phyloP scores from a whole-genome alignment of 2,329 filamentous ascomycete genomes.

The Xylogone sp. region DNA sequence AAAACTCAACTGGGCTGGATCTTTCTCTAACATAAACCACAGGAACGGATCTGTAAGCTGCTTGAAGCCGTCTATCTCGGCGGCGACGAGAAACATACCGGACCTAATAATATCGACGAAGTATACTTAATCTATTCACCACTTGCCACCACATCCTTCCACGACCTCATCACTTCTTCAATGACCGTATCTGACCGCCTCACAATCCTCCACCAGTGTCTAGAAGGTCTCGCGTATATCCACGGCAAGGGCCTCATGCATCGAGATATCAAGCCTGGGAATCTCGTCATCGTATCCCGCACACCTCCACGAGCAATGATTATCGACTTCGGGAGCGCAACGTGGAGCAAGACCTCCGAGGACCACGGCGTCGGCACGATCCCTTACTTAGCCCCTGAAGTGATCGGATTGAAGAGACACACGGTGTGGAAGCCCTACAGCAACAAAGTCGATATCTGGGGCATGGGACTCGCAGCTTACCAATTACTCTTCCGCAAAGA shows the following conservation, averaged over 20 bases:
- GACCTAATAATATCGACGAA: constrained; percentile 13
- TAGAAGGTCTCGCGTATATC: constrained; percentile 17
- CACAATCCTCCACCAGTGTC: constrained; percentile 14
- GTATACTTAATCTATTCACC: constrained; percentile 15
- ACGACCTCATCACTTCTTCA: constrained; percentile 11
- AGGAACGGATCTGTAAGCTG: constrained; percentile 11
- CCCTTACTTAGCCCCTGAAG: constrained; percentile 18
- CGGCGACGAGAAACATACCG: constrained; percentile 10
- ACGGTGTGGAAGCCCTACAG: background rate
- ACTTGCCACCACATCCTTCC: constrained; percentile 15
- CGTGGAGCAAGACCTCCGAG: constrained; percentile 6
- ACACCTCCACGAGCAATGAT: constrained; percentile 17
- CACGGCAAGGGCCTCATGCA: constrained; percentile 15
- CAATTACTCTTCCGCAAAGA: background rate
- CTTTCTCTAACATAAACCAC: constrained; percentile 1
- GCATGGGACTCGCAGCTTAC: background rate
- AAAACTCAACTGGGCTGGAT: background rate
- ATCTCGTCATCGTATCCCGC: constrained; percentile 13
- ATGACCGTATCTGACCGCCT: constrained; percentile 10
- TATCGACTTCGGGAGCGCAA: constrained; percentile 19
- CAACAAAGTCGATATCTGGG: background rate
- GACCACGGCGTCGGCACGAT: constrained; percentile 17
- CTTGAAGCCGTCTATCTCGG: constrained; percentile 7
- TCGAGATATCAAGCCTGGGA: constrained; percentile 17
- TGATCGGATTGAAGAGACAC: background rate